Percentiles rank a stretch among this genome's conserved stretches.
These are phyloP conservation scores for Phyllosticta ampelicida DNA, from an alignment of 2,329 filamentous ascomycete genomes.

Conservation along the genomic window DNA sequence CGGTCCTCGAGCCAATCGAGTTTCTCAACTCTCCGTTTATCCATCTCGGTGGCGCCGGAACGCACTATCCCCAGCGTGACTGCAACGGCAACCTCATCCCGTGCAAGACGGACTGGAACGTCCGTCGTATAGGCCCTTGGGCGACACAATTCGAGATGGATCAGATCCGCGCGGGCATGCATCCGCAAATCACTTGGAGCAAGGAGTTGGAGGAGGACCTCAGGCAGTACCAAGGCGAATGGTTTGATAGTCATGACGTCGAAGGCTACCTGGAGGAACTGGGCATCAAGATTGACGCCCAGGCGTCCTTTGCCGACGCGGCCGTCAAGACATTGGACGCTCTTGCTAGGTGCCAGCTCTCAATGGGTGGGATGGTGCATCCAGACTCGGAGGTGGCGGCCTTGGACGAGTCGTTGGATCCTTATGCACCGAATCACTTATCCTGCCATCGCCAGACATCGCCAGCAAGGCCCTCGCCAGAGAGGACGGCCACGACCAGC, in stretches of 20 bases:
- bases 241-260: conserved; percentile 67
- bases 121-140: conserved; percentile 21
- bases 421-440: conserved; percentile 8
- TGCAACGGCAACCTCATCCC: conserved; percentile 26
- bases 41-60: conserved; percentile 57
- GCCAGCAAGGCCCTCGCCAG: not conserved
- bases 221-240: conserved; percentile 59
- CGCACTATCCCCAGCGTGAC: conserved; percentile 45
- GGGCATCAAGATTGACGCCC: conserved; percentile 51
- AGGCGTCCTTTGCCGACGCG: conserved; percentile 49
- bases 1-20: conserved; percentile 42
- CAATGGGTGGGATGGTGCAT: not conserved
- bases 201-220: conserved; percentile 36
- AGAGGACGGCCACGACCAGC: not conserved
- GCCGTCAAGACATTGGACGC: conserved; percentile 32
- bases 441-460: not conserved
- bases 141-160: conserved; percentile 2
- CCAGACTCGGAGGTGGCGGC: conserved; percentile 6
- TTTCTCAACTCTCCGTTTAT: conserved; percentile 52
- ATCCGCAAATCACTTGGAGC: not conserved
- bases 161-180: not conserved
- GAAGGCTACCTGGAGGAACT: conserved; percentile 59
- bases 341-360: not conserved
- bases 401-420: conserved; percentile 4
- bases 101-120: conserved; percentile 21